Percentiles rank a stretch among this genome's conserved stretches.
Conservation (phyloP, 768 basidiomycete species). For the Serendipita vermifera region DNA sequence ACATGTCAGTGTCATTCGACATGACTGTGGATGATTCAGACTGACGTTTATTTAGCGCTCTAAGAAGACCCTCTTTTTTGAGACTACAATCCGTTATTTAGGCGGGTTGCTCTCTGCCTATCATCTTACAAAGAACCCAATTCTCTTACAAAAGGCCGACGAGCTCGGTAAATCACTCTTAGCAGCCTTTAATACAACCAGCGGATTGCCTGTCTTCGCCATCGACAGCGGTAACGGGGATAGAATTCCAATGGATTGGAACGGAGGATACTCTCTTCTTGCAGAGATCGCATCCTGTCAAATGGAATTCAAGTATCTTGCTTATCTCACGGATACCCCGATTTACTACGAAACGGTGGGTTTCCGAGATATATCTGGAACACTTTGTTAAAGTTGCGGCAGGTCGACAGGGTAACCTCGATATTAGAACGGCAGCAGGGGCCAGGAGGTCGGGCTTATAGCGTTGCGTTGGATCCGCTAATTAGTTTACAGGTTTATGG, state of each 20-base stretch:
- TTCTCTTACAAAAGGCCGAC: slow-evolving; percentile 14
- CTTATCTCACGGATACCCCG: slow-evolving; percentile 15
- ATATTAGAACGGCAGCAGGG: too few species aligned
- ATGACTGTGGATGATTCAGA: too few species aligned
- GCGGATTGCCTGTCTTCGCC: slow-evolving; percentile 15
- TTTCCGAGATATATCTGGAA: too few species aligned
- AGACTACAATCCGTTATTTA: slow-evolving; percentile 36
- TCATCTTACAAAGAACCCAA: slow-evolving; percentile 7
- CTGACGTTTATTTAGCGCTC: not conserved
- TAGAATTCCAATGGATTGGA: not conserved
- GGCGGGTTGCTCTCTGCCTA: slow-evolving; percentile 27
- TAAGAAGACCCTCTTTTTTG: slow-evolving; percentile 16
- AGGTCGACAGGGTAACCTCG: too few species aligned
- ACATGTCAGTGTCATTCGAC: not conserved
- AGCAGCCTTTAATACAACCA: slow-evolving; percentile 12
- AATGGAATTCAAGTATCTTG: slow-evolving; percentile 16
- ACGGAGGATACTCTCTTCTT: slow-evolving; percentile 7
- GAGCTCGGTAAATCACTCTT: slow-evolving; percentile 12
- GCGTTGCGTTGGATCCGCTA: too few species aligned
- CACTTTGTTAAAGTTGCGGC: too few species aligned
- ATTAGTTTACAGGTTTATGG: slow-evolving; percentile 14
- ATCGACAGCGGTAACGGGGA: not conserved
- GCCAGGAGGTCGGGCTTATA: too few species aligned
- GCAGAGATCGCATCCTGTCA: slow-evolving; percentile 15
- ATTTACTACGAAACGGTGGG: too few species aligned